Evolutionary conservation across 192 early-diverging fungal genomes (phyloP).

Genomic region (Coemansia sp.): DNA sequence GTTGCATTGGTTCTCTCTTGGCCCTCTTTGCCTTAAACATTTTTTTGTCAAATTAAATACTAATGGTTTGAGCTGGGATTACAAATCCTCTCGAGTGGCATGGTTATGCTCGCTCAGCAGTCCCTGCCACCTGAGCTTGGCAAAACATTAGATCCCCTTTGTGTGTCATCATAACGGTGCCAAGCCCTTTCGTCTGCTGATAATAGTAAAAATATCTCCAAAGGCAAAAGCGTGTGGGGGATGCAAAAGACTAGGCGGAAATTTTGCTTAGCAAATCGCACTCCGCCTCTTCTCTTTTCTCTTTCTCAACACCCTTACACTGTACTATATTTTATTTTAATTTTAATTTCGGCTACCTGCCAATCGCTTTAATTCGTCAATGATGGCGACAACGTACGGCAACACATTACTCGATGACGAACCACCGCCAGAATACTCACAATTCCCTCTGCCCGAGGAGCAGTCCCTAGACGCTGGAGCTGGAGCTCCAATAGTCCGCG

Average conservation of each 20-base stretch:
- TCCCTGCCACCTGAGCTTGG: too few species aligned
- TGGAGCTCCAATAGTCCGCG: conserved; percentile 50
- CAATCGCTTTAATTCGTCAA: not conserved
- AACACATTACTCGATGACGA: conserved; percentile 16
- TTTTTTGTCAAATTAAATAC: too few species aligned
- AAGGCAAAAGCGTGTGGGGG: not conserved
- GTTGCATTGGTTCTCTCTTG: too few species aligned
- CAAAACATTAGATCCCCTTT: too few species aligned
- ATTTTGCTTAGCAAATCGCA: not conserved
- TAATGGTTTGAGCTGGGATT: too few species aligned
- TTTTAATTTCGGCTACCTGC: not conserved
- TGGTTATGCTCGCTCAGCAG: too few species aligned
- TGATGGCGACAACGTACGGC: conserved; percentile 21
- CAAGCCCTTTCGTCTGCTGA: not conserved
- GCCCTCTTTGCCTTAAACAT: too few species aligned
- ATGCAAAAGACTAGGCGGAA: not conserved
- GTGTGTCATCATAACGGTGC: too few species aligned
- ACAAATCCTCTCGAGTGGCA: too few species aligned
- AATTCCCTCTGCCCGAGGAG: conserved; percentile 46
- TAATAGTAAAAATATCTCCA: not conserved
- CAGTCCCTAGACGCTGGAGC: conserved; percentile 53
- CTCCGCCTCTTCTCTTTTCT: not conserved
- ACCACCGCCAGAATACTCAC: conserved; percentile 44
- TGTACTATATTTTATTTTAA: not conserved
- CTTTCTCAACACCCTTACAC: not conserved